Conservation (phyloP, 2,329 filamentous ascomycete genomes). For the Aureobasidium sp. region DNA sequence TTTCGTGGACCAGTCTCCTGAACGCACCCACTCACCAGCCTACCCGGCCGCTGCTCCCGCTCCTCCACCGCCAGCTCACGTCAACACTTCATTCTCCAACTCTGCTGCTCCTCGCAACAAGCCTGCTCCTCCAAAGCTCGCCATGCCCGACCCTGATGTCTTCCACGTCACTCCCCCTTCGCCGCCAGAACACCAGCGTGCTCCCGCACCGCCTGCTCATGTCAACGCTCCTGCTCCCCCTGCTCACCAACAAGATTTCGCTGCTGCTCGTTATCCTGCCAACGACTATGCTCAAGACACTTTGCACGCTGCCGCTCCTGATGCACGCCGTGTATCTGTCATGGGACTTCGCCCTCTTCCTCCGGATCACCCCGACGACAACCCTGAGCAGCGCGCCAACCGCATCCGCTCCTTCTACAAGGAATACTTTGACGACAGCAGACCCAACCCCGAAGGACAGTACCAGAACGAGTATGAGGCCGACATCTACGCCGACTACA, state of each 20-base stretch:
- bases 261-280: background rate
- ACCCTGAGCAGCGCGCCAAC: constrained; percentile 90
- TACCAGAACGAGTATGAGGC: constrained; percentile 56
- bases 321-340: constrained; percentile 45
- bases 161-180: constrained; percentile 14
- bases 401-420: constrained; percentile 98
- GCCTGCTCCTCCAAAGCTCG: constrained; percentile 6
- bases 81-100: background rate
- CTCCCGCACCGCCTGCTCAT: constrained; percentile 5
- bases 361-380: constrained; percentile 77
- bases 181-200: background rate
- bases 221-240: constrained; percentile 10
- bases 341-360: constrained; percentile 75
- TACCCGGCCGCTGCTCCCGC: background rate
- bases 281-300: background rate
- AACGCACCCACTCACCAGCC: background rate
- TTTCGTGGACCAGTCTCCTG: constrained; percentile 7
- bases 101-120: background rate
- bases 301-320: constrained; percentile 20
- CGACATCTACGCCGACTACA: constrained; percentile 52
- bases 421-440: constrained; percentile 93
- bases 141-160: constrained; percentile 6
- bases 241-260: background rate
- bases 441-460: constrained; percentile 36
- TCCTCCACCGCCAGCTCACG: background rate